A percentile compares a stretch with the other conserved stretches of the same genome.
Conservation (phyloP, 2,329 filamentous ascomycete genomes). For the Sporothrix variecibatus region DNA sequence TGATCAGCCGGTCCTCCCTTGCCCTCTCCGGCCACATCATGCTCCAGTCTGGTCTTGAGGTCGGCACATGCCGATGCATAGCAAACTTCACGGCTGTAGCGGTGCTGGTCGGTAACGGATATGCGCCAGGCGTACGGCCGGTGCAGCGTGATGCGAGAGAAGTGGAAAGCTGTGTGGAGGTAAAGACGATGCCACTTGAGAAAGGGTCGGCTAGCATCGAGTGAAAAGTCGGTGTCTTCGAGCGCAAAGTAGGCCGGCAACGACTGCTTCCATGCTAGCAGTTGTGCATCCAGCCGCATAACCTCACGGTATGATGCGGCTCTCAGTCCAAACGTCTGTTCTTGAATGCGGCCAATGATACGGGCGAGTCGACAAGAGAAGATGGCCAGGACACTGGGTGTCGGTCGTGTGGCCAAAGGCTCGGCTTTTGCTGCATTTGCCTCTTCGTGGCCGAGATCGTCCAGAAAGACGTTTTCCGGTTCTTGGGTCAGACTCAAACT, state of each 20-base stretch:
- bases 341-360: conserved; percentile 44
- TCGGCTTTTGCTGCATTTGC: conserved; percentile 30
- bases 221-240: conserved; percentile 37
- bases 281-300: conserved; percentile 39
- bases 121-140: conserved; percentile 43
- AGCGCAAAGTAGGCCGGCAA: conserved; percentile 42
- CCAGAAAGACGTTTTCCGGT: conserved; percentile 44
- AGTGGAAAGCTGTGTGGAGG: conserved; percentile 45
- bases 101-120: conserved; percentile 45
- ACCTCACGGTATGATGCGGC: conserved; percentile 42
- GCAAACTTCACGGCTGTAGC: conserved; percentile 44
- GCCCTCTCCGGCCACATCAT: conserved; percentile 35
- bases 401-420: conserved; percentile 38
- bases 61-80: conserved; percentile 46
- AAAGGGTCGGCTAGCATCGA: conserved; percentile 37
- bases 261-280: conserved; percentile 38
- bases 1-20: conserved; percentile 37
- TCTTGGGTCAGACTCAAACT: conserved; percentile 43
- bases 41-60: conserved; percentile 41
- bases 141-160: conserved; percentile 45
- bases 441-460: conserved; percentile 39
- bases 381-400: conserved; percentile 38
- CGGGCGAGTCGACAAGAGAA: conserved; percentile 40
- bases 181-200: conserved; percentile 43
- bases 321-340: conserved; percentile 42